phyloP scores from a whole-genome alignment of 768 basidiomycete genomes.

The Neoboletus subvelutipes region DNA sequence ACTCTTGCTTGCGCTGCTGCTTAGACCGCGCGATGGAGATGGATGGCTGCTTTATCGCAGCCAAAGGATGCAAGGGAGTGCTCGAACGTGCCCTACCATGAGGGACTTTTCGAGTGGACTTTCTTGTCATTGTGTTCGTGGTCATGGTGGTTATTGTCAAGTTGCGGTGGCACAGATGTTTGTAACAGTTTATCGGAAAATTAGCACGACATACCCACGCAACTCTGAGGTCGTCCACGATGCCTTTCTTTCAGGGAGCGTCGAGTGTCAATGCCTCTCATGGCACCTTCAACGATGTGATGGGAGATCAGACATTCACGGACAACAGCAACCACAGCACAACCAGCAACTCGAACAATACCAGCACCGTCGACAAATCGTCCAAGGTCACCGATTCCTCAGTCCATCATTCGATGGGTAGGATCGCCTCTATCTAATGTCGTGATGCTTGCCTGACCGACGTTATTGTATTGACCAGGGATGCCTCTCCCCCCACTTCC shows the following conservation, averaged over 20 bases:
- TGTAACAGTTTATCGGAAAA: no score
- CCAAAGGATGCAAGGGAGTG: constrained; percentile 21
- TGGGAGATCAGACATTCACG: constrained; percentile 16
- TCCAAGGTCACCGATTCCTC: constrained; percentile 21
- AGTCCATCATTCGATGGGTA: constrained; percentile 26
- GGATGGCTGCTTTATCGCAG: constrained; percentile 27
- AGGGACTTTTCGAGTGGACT: constrained; percentile 21
- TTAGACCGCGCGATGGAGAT: constrained; percentile 13
- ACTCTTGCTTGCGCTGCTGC: constrained; percentile 23
- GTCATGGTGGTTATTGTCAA: constrained; percentile 8
- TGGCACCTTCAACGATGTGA: constrained; percentile 22
- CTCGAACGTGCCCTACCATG: constrained; percentile 30
- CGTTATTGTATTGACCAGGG: neutral
- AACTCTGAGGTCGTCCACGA: no score
- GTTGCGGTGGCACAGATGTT: neutral
- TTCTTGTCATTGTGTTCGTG: constrained; percentile 21
- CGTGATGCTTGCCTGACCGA: neutral
- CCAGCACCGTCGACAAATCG: constrained; percentile 14
- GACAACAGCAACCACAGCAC: constrained; percentile 21
- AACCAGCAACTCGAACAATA: constrained; percentile 18
- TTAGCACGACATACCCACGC: no score
- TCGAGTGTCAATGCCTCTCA: constrained; percentile 15
- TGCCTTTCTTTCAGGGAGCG: constrained; percentile 29
- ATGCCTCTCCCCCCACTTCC: constrained; percentile 3
- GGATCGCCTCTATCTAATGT: neutral